These are phyloP conservation scores for Daedaleopsis sinensis DNA, from an alignment of 768 basidiomycete species.

Conservation along the genomic window DNA sequence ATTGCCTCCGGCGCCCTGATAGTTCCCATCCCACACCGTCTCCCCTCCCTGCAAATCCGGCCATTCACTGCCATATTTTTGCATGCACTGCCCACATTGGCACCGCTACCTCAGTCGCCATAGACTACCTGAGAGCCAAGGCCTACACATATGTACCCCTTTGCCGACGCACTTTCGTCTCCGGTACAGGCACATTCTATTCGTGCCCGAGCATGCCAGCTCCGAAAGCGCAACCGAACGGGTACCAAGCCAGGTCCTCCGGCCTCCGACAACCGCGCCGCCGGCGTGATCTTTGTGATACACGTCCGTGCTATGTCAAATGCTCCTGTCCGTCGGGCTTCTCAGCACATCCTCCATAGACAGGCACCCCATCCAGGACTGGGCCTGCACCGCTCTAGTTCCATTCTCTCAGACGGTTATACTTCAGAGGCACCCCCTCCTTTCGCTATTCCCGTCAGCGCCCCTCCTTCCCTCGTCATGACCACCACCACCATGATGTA, in stretches of 20 bases:
- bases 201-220: background rate
- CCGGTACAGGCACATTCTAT: background rate
- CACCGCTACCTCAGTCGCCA: background rate
- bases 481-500: slow-evolving; percentile 16
- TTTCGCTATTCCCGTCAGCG: slow-evolving; percentile 3
- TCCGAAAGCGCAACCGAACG: background rate
- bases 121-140: background rate
- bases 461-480: slow-evolving; percentile 11
- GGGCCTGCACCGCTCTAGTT: slow-evolving; percentile 12
- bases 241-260: background rate
- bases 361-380: slow-evolving; percentile 14
- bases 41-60: slow-evolving; percentile 10
- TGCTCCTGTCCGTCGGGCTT: slow-evolving; percentile 14
- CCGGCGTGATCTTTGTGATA: slow-evolving; percentile 1
- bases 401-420: slow-evolving; percentile 5
- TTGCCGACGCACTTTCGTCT: background rate
- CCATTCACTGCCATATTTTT: background rate
- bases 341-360: slow-evolving; percentile 15
- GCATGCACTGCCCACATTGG: background rate
- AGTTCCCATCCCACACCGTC: slow-evolving; percentile 10
- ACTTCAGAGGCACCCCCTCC: slow-evolving; percentile 4
- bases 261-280: background rate
- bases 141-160: background rate
- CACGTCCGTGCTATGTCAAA: slow-evolving; percentile 5
- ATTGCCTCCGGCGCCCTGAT: slow-evolving; percentile 11